A percentile compares a stretch with the other conserved stretches of the same genome.
Conservation (phyloP, 2,329 filamentous ascomycete species). For the Aspergillus fischeri region DNA sequence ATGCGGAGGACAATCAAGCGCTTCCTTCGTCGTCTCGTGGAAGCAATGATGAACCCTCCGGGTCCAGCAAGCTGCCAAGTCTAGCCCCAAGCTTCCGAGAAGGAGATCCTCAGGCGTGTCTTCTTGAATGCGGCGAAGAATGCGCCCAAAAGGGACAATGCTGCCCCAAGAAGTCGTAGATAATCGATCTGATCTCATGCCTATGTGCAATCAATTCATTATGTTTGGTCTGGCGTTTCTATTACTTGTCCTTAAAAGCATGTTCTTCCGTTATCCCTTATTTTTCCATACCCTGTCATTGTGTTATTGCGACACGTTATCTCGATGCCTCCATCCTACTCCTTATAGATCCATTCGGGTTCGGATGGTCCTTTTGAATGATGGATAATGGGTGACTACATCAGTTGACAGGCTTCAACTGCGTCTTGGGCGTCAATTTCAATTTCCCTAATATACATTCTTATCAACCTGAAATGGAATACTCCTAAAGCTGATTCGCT, state of each 20-base stretch:
- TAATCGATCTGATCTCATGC: constrained; percentile 7
- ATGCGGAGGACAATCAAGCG: constrained; percentile 26
- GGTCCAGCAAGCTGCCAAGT: constrained; percentile 25
- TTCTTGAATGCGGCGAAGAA: constrained; percentile 47
- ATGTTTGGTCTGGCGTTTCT: not conserved
- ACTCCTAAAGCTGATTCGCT: not conserved
- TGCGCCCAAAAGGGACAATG: constrained; percentile 41
- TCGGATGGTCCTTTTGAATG: not conserved
- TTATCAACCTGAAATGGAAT: not conserved
- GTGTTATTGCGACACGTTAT: not conserved
- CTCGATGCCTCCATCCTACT: not conserved
- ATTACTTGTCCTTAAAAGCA: not conserved
- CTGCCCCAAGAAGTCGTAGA: constrained; percentile 32
- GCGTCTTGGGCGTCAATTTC: not conserved
- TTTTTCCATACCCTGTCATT: not conserved
- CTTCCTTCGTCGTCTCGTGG: constrained; percentile 19
- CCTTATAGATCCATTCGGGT: not conserved
- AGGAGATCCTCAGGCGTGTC: constrained; percentile 37
- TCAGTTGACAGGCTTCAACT: not conserved
- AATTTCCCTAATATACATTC: not conserved
- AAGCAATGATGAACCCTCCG: constrained; percentile 10
- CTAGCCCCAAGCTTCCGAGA: constrained; percentile 35
- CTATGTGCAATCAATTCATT: not conserved
- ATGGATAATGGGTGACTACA: not conserved
- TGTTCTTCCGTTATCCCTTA: constrained; percentile 1